phyloP scores from a whole-genome alignment of 768 basidiomycete species.

The Pleurotus sapidus region DNA sequence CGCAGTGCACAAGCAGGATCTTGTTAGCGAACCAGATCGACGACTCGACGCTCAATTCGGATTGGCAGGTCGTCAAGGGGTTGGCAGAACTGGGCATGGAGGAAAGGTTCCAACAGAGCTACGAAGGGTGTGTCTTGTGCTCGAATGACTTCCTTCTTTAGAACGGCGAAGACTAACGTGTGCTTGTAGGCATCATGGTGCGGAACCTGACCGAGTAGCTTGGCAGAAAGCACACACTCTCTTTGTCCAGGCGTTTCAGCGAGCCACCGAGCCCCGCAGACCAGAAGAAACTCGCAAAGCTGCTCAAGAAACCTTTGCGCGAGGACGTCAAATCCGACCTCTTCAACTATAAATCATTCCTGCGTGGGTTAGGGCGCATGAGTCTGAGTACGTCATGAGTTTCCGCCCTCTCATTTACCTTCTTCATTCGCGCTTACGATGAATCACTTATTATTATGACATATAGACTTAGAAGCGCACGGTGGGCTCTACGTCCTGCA shows the following conservation, averaged over 20 bases:
- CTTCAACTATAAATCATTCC: slow-evolving; percentile 72
- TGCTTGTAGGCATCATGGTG: slow-evolving; percentile 10
- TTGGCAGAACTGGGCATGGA: slow-evolving; percentile 79
- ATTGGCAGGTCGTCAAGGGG: slow-evolving; percentile 54
- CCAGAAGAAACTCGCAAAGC: slow-evolving; percentile 28
- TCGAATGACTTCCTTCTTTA: not conserved
- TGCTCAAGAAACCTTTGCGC: slow-evolving; percentile 10
- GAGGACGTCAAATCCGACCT: slow-evolving; percentile 51
- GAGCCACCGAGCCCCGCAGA: slow-evolving; percentile 47
- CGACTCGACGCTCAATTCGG: slow-evolving; percentile 37
- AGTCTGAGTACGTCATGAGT: slow-evolving; percentile 60
- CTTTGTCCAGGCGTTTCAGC: slow-evolving; percentile 63
- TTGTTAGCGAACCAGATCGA: slow-evolving; percentile 51
- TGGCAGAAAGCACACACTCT: slow-evolving; percentile 69
- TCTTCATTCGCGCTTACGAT: not conserved
- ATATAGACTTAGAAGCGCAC: slow-evolving; percentile 74
- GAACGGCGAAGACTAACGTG: too few species aligned
- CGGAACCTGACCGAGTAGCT: slow-evolving; percentile 57
- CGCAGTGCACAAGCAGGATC: slow-evolving; percentile 62
- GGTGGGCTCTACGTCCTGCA: slow-evolving; percentile 86
- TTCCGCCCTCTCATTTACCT: not conserved
- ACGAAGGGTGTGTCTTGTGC: slow-evolving; percentile 32
- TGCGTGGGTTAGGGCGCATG: slow-evolving; percentile 73
- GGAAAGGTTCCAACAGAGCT: slow-evolving; percentile 54
- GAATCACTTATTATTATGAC: not conserved